A percentile compares a stretch with the other conserved stretches of the same genome.
phyloP scores from a whole-genome alignment of 2,329 filamentous ascomycete species.

The Apiospora phragmitis region DNA sequence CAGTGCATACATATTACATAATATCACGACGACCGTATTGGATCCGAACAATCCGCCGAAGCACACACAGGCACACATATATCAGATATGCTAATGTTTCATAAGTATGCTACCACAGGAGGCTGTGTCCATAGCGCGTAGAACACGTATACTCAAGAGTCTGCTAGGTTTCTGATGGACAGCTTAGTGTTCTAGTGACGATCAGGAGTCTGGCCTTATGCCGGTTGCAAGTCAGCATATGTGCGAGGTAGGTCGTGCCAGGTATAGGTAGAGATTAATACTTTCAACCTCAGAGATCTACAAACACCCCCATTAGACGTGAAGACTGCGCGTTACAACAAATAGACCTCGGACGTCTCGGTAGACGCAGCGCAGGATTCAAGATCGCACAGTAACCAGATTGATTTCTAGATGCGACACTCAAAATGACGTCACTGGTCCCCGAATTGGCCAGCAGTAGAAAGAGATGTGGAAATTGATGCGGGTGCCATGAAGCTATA shows the following conservation, averaged over 20 bases:
- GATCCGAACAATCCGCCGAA: background rate
- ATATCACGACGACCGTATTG: background rate
- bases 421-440: background rate
- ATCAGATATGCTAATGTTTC: conserved; percentile 7
- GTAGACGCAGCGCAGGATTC: background rate
- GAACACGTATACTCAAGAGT: background rate
- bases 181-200: background rate
- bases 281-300: background rate
- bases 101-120: background rate
- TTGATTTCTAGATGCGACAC: background rate
- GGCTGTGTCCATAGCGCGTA: background rate
- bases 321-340: background rate
- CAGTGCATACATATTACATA: background rate
- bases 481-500: background rate
- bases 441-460: background rate
- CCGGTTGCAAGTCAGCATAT: background rate
- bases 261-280: too few species aligned
- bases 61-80: background rate
- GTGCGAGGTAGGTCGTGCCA: background rate
- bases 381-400: background rate
- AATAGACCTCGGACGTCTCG: background rate
- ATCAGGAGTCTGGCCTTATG: background rate
- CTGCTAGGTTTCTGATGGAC: background rate
- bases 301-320: background rate
- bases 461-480: background rate